Conservation (phyloP, 305 asterid species). For the Fraxinus ornus region DNA sequence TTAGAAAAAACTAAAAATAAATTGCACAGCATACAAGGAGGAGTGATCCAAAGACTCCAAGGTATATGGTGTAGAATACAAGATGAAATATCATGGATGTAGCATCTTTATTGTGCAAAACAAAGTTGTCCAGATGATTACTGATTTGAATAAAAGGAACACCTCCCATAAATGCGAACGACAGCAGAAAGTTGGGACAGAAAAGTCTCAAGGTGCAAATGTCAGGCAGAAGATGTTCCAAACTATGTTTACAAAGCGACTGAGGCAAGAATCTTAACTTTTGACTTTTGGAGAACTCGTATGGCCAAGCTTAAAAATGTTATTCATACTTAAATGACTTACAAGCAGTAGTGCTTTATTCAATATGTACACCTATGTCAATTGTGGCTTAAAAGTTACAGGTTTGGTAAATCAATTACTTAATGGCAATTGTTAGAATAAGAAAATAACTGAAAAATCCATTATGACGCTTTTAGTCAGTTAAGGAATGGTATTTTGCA, state of each 20-base stretch:
- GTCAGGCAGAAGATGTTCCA: neutral
- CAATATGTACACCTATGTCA: neutral
- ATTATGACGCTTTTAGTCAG: neutral
- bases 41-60: constrained; percentile 6
- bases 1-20: neutral
- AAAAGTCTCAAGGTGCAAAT: neutral
- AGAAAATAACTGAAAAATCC: neutral
- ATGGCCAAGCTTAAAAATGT: neutral
- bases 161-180: neutral
- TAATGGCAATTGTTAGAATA: neutral
- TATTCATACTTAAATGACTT: neutral
- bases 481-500: neutral
- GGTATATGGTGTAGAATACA: neutral
- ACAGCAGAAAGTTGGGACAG: neutral
- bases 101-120: constrained; percentile 13
- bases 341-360: neutral
- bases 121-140: constrained; percentile 3
- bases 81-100: neutral
- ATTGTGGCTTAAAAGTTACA: neutral
- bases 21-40: constrained; percentile 2
- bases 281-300: neutral
- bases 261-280: neutral
- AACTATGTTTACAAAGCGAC: neutral
- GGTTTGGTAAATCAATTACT: neutral
- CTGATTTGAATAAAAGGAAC: neutral